Evolutionary conservation across 2,329 filamentous ascomycete species (phyloP), one percentile per base, ranked within the genome.

Genomic region (Fusarium equiseti): DNA sequence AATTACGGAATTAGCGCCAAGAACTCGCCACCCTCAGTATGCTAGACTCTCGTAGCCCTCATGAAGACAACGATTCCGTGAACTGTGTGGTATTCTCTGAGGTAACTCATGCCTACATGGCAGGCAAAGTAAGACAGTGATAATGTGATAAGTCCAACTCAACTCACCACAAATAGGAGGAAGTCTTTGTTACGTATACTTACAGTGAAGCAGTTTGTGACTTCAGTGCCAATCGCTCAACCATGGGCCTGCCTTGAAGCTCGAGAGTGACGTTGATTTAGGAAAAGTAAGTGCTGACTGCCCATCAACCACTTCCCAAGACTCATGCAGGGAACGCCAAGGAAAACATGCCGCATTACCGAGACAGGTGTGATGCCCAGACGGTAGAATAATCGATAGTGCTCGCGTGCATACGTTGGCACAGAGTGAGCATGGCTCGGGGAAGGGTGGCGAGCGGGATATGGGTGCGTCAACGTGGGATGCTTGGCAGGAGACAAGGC

Each of bases 351-450:
- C 73, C 73, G 73, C 53, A 32, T 51, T 68, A 59, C 73, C 73
- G 73, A 74, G 53, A 61, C 61, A 71, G 68, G 73, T 74, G 71
- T 70, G 46, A 31, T 67, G 65, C 73, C 73, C 66, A 73, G 68
- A 43, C 59, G 42, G 54, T 35, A 63, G 48, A 71, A 57, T 48
- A 54, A 61, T 52, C 49, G 63, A 29, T 63, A 29, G 49, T 57
- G 67, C 50, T 68, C 44, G 51, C 42, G 26, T 71, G 66, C 73
- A 69, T 59, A 50, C 44, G 55, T 43, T 59, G 66, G 68, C 26
- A 48, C 48, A 52, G 63, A 62, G 59, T 71, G 70, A 73, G 51
- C 72, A 56, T 59, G 67, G 59, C 64, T 59, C 61, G 67, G 72
- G 63, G 48, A 71, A 44, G 64, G 52, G 46, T 53, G 70, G 20